Conservation (phyloP, 2,329 filamentous ascomycete species). For the Pseudogymnoascus sp. region DNA sequence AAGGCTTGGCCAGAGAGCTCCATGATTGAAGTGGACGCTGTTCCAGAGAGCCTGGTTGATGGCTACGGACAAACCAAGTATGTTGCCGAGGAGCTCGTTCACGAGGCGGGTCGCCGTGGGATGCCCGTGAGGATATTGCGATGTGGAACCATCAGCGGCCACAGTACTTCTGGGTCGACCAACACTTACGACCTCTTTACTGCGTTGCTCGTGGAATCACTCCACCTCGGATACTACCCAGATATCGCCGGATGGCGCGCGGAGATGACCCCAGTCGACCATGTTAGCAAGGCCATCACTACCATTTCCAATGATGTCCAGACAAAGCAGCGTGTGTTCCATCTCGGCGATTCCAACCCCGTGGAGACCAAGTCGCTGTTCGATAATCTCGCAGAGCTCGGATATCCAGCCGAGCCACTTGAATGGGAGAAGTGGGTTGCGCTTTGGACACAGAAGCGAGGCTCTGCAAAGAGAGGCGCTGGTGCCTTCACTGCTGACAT, state of each 20-base stretch:
- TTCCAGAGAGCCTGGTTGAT: constrained; percentile 60
- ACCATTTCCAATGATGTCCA: constrained; percentile 58
- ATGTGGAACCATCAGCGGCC: constrained; percentile 69
- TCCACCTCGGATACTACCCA: constrained; percentile 62
- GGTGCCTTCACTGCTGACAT: constrained; percentile 72
- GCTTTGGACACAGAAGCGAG: constrained; percentile 64
- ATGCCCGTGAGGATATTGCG: constrained; percentile 64
- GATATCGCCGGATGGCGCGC: constrained; percentile 67
- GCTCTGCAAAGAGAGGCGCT: constrained; percentile 54
- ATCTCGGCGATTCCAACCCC: constrained; percentile 65
- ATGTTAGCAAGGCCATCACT: constrained; percentile 66
- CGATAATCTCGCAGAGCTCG: constrained; percentile 53
- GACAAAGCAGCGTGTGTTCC: constrained; percentile 58
- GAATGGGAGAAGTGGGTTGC: constrained; percentile 67
- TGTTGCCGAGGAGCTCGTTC: constrained; percentile 68
- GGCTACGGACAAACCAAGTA: constrained; percentile 77
- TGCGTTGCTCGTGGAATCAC: constrained; percentile 67
- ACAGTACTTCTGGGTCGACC: constrained; percentile 64
- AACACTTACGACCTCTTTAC: constrained; percentile 74
- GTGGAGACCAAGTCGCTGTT: constrained; percentile 61
- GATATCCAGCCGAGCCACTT: constrained; percentile 60
- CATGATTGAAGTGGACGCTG: constrained; percentile 58
- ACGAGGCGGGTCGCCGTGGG: constrained; percentile 59
- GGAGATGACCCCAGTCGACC: constrained; percentile 80
- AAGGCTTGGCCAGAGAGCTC: constrained; percentile 64